Conservation (phyloP, 768 basidiomycete genomes). For the Holtermanniella nyarrowii region DNA sequence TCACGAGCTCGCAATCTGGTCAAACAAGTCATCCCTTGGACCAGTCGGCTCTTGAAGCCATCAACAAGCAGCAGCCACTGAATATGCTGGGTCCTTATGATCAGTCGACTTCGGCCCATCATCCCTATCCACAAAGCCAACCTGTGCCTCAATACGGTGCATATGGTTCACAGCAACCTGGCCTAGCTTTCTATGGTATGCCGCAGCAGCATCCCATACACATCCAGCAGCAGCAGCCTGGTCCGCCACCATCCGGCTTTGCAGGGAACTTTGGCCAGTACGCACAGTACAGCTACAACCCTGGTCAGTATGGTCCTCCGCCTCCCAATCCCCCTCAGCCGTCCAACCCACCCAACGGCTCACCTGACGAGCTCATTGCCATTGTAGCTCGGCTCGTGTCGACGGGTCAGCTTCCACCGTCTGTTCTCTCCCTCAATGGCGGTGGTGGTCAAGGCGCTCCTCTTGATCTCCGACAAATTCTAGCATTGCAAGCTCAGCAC, state of each 20-base stretch:
- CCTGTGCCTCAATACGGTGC: background rate
- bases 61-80: background rate
- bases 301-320: background rate
- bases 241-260: no score
- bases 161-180: background rate
- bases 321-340: background rate
- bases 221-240: background rate
- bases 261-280: background rate
- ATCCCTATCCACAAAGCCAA: background rate
- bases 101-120: background rate
- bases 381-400: background rate
- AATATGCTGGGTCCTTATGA: background rate
- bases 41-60: background rate
- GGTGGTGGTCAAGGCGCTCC: background rate
- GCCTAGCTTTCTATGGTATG: background rate
- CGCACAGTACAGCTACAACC: background rate
- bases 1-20: no score
- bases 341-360: background rate
- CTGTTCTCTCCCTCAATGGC: background rate
- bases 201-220: background rate
- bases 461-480: background rate
- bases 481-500: background rate
- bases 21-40: background rate
- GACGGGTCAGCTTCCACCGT: background rate
- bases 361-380: background rate